phyloP scores from a whole-genome alignment of 139 green algal genomes.

The Nannochloris sp. region DNA sequence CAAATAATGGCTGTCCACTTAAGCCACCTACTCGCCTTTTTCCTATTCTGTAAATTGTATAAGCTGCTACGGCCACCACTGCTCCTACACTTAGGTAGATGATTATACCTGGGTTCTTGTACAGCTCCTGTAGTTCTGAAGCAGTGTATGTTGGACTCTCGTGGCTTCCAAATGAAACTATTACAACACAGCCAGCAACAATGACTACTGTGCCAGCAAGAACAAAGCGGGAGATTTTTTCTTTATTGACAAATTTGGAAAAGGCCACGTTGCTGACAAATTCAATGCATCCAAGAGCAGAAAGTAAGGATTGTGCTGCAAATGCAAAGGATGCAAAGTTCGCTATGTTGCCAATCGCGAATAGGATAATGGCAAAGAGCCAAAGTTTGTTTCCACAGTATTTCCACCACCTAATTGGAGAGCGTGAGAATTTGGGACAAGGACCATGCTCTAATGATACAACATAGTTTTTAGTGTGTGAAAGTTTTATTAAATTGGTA shows the following conservation, averaged over 20 bases:
- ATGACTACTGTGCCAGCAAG: conserved; percentile 65
- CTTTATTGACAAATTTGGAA: conserved; percentile 63
- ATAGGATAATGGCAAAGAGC: conserved; percentile 48
- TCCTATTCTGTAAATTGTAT: background rate
- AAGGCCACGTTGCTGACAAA: conserved; percentile 87
- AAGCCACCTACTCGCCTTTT: background rate
- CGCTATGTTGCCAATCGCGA: background rate
- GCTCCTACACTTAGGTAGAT: conserved; percentile 39
- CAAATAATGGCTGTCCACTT: background rate
- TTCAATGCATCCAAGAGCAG: conserved; percentile 74
- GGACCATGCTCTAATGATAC: background rate
- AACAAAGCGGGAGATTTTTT: conserved; percentile 48
- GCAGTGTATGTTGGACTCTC: conserved; percentile 46
- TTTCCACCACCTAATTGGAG: background rate
- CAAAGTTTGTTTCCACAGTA: conserved; percentile 39
- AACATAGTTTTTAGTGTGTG: conserved; percentile 66
- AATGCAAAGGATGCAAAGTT: conserved; percentile 44
- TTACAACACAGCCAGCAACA: conserved; percentile 67
- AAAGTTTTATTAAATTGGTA: conserved; percentile 84
- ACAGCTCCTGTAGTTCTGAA: conserved; percentile 56
- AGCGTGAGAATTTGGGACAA: background rate
- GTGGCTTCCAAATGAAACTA: conserved; percentile 84
- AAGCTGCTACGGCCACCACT: background rate
- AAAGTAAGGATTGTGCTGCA: conserved; percentile 77
- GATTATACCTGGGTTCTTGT: conserved; percentile 57